Conservation (phyloP, 139 green algal genomes). For the Closterium sp. region DNA sequence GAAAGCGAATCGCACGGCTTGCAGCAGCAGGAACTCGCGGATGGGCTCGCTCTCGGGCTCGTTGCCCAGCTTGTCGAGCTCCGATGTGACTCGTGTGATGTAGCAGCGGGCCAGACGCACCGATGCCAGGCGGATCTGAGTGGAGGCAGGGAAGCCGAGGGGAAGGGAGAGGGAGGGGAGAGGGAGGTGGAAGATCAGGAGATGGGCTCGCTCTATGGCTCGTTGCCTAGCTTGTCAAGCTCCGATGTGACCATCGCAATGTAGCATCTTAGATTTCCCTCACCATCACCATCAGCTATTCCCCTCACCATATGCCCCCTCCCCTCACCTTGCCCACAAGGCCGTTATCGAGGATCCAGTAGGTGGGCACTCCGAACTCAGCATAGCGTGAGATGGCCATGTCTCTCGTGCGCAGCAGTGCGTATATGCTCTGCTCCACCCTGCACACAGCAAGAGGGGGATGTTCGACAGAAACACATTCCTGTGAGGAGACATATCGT, state of each 20-base stretch:
- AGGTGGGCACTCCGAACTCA: not conserved
- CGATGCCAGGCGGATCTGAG: constrained; percentile 24
- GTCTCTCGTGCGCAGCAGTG: not conserved
- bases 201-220: constrained; percentile 25
- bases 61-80: constrained; percentile 25
- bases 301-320: too few species aligned
- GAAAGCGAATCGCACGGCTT: constrained; percentile 54
- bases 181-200: not conserved
- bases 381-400: not conserved
- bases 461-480: too few species aligned
- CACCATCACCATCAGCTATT: too few species aligned
- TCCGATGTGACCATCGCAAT: constrained; percentile 21
- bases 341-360: not conserved
- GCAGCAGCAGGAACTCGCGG: constrained; percentile 47
- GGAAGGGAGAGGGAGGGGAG: too few species aligned
- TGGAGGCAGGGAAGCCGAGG: too few species aligned
- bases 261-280: too few species aligned
- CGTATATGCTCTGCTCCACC: not conserved
- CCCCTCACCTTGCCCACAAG: not conserved
- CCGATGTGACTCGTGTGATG: constrained; percentile 22
- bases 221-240: constrained; percentile 19
- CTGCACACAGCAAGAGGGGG: too few species aligned
- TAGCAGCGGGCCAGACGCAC: constrained; percentile 33
- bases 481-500: too few species aligned
- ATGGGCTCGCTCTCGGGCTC: constrained; percentile 30